Conservation (phyloP, 1,284 basidiomycete species). For the Rhodotorula glutinis region DNA sequence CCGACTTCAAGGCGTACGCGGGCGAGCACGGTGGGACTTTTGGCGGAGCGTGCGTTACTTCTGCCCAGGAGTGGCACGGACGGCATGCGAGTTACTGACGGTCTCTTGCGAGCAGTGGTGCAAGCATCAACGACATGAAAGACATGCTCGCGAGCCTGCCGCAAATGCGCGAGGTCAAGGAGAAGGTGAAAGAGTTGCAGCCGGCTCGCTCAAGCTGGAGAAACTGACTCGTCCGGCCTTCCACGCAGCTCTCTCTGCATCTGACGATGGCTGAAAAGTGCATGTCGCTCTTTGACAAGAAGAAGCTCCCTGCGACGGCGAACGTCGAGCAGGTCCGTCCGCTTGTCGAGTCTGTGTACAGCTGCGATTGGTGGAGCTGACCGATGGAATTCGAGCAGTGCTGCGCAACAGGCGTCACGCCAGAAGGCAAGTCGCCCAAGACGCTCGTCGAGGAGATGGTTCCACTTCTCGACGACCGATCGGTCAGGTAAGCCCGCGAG, state of each 20-base stretch:
- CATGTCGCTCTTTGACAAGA: constrained; percentile 87
- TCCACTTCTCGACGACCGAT: constrained; percentile 80
- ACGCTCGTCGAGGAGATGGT: constrained; percentile 98
- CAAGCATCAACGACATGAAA: constrained; percentile 94
- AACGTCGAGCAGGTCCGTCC: constrained; percentile 82
- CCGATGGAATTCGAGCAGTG: constrained; percentile 55
- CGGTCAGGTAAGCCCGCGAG: constrained; percentile 62
- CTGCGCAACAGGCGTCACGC: constrained; percentile 83
- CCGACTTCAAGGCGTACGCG: constrained; percentile 89
- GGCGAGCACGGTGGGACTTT: constrained; percentile 69
- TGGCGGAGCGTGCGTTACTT: constrained; percentile 67
- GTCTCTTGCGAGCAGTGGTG: constrained; percentile 55
- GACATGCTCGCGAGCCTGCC: constrained; percentile 96
- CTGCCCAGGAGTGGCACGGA: background rate
- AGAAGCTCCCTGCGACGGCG: constrained; percentile 78
- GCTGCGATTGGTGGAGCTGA: background rate
- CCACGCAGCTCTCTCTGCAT: constrained; percentile 83
- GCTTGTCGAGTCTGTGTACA: background rate
- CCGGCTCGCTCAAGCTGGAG: too few species aligned
- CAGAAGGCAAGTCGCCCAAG: constrained; percentile 87
- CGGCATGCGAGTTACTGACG: constrained; percentile 1
- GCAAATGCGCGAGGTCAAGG: constrained; percentile 91
- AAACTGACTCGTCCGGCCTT: constrained; percentile 7
- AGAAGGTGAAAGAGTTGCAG: constrained; percentile 64
- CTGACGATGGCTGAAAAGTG: constrained; percentile 97